phyloP scores from a whole-genome alignment of 257 asterid genomes.

The Solanum ossicruentum region DNA sequence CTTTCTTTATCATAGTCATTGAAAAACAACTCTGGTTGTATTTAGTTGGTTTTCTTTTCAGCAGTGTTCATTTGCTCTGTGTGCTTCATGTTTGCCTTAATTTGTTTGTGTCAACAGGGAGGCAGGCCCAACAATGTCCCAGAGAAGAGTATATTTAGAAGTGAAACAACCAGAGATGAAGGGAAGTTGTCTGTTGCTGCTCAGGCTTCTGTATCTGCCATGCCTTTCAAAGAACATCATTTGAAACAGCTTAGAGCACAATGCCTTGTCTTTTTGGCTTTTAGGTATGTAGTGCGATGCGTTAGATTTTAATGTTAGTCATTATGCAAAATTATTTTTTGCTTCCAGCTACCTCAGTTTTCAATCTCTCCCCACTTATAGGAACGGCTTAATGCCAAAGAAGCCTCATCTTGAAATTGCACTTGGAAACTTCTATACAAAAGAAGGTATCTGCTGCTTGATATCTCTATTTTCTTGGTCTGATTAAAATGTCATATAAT shows the following conservation, averaged over 20 bases:
- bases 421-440: constrained; percentile 63
- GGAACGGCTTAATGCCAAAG: constrained; percentile 90
- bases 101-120: constrained; percentile 34
- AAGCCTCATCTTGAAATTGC: constrained; percentile 97
- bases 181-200: constrained; percentile 58
- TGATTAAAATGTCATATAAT: neutral
- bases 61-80: neutral
- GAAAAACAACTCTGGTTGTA: neutral
- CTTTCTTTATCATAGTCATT: neutral
- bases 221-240: constrained; percentile 90
- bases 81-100: neutral
- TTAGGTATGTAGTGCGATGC: constrained; percentile 39
- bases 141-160: constrained; percentile 41
- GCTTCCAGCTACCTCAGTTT: neutral
- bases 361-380: constrained; percentile 19
- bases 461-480: neutral
- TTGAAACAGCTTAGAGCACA: constrained; percentile 98
- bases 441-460: constrained; percentile 55
- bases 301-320: neutral
- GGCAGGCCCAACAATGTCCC: constrained; percentile 32
- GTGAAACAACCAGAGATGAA: constrained; percentile 53
- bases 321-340: neutral
- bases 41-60: neutral
- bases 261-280: constrained; percentile 95
- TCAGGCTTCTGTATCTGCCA: constrained; percentile 44